Evolutionary conservation across 148 eudicot species (phyloP).

Genomic region (Chenopodium suecicum): DNA sequence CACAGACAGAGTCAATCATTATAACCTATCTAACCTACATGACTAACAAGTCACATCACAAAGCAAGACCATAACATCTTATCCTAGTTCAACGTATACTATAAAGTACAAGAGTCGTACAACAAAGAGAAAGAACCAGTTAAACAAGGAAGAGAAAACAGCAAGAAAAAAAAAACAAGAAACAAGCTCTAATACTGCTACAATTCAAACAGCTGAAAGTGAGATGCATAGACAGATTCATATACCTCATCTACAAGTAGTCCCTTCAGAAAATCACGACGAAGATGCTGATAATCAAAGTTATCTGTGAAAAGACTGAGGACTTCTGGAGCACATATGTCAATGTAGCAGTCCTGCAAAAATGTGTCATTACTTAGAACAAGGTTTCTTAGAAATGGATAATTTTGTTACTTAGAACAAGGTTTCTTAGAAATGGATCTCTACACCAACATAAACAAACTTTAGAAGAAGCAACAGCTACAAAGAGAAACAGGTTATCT

Average conservation of each 20-base stretch:
- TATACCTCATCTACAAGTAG: conserved; percentile 89
- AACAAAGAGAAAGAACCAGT: background rate
- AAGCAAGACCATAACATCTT: background rate
- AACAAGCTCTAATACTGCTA: background rate
- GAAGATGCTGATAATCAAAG: conserved; percentile 97
- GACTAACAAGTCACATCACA: background rate
- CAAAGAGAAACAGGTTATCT: background rate
- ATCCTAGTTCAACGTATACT: background rate
- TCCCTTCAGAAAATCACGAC: conserved; percentile 92
- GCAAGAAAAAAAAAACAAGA: background rate
- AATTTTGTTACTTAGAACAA: background rate
- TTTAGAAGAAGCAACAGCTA: background rate
- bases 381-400: background rate
- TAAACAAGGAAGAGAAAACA: background rate
- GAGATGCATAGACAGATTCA: conserved; percentile 11
- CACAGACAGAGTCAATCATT: no score
- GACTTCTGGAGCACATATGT: conserved; percentile 88
- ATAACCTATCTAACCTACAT: no score
- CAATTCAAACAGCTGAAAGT: background rate
- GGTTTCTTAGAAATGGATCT: background rate
- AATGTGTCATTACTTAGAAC: background rate
- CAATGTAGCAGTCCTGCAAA: conserved; percentile 91
- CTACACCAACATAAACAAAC: background rate
- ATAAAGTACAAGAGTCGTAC: background rate
- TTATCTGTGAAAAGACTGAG: conserved; percentile 88